Evolutionary conservation across 176 grass and related monocot species (phyloP).

Genomic region (Echinochloa phyllopogon): DNA sequence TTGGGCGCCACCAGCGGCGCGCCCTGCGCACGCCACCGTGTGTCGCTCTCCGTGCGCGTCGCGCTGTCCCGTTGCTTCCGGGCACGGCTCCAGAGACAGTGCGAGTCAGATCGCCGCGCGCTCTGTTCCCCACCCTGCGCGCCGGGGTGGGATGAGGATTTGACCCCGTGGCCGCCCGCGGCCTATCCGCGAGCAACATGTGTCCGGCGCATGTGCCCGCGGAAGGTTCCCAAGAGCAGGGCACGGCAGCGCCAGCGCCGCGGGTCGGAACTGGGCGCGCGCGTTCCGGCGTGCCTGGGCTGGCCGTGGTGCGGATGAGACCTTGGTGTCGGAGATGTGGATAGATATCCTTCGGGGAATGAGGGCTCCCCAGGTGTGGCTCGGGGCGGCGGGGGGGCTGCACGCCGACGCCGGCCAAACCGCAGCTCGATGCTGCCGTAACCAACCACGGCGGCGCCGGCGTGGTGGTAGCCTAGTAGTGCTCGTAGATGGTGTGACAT

Average conservation of each 20-base stretch:
- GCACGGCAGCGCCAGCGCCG: background rate
- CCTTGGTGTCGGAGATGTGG: background rate
- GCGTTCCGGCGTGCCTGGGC: slow-evolving; percentile 15
- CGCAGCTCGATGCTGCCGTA: slow-evolving; percentile 2
- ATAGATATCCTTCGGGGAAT: slow-evolving; percentile 38
- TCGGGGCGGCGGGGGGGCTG: background rate
- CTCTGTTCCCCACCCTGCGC: background rate
- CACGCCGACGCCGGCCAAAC: slow-evolving; percentile 25
- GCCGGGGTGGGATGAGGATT: slow-evolving; percentile 27
- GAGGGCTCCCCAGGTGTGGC: background rate
- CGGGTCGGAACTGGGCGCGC: background rate
- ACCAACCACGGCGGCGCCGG: background rate
- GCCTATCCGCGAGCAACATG: slow-evolving; percentile 28
- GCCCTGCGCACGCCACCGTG: slow-evolving; percentile 29
- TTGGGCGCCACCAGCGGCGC: slow-evolving; percentile 58
- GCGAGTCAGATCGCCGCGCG: slow-evolving; percentile 6
- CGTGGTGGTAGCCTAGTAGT: background rate
- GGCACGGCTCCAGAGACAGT: slow-evolving; percentile 43
- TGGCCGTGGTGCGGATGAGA: too few species aligned
- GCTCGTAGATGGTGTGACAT: background rate
- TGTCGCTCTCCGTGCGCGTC: slow-evolving; percentile 47
- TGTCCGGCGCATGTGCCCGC: slow-evolving; percentile 35
- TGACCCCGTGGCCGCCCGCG: background rate
- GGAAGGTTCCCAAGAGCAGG: slow-evolving; percentile 41
- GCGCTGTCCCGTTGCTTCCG: slow-evolving; percentile 53